phyloP scores from a whole-genome alignment of 176 grass and related monocot species.

The Oryza punctata region DNA sequence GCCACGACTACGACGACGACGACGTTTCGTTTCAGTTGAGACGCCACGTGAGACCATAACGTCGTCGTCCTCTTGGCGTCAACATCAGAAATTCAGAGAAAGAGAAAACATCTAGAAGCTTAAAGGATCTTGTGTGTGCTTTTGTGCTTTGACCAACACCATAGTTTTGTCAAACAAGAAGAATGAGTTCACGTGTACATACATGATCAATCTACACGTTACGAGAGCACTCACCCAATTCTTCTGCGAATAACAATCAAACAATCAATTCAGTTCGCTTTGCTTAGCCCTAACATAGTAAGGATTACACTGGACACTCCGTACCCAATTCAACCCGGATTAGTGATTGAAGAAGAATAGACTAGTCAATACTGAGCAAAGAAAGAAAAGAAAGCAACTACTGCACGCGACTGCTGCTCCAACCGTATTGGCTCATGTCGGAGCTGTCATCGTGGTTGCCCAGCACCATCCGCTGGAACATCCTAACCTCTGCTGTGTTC shows the following conservation, averaged over 20 bases:
- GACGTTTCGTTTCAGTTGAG: neutral
- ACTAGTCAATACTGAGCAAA: constrained; percentile 23
- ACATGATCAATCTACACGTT: neutral
- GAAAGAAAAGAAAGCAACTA: neutral
- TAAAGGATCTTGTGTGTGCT: neutral
- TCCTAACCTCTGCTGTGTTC: constrained; percentile 71
- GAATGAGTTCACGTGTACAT: neutral
- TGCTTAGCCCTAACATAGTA: neutral
- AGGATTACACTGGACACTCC: constrained; percentile 20
- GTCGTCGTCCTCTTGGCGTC: neutral
- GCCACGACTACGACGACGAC: neutral
- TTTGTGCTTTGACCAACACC: neutral
- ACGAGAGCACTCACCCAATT: neutral
- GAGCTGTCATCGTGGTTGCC: constrained; percentile 67
- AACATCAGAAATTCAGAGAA: neutral
- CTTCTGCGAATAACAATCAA: neutral
- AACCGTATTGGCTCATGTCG: constrained; percentile 61
- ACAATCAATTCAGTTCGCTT: neutral
- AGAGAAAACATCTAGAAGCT: neutral
- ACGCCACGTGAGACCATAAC: neutral
- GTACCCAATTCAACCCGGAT: constrained; percentile 13
- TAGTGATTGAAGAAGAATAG: constrained; percentile 25
- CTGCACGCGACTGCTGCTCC: constrained; percentile 38
- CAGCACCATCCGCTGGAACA: constrained; percentile 78
- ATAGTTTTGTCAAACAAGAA: neutral